phyloP scores from a whole-genome alignment of 192 early-diverging fungal species.

The Fimicolochytrium jonesii region DNA sequence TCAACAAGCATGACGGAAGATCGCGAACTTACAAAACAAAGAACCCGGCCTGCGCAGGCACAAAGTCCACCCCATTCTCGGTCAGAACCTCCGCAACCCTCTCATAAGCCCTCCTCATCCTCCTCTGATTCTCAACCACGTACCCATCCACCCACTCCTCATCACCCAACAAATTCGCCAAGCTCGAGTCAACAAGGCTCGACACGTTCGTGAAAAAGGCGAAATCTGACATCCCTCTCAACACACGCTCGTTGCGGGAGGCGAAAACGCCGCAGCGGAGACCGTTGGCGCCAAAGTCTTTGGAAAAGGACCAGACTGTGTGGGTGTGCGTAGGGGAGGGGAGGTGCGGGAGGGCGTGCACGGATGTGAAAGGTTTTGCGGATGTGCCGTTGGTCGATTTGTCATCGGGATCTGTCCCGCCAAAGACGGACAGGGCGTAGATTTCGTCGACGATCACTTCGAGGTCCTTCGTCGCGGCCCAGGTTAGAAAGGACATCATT shows the following conservation, averaged over 20 bases:
- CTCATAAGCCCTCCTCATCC: slow-evolving; percentile 52
- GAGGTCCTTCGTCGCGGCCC: slow-evolving; percentile 58
- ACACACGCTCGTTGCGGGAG: slow-evolving; percentile 24
- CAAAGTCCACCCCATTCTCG: slow-evolving; percentile 43
- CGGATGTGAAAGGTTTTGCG: slow-evolving; percentile 50
- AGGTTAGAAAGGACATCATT: slow-evolving; percentile 54
- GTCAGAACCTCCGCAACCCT: slow-evolving; percentile 36
- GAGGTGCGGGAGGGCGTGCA: slow-evolving; percentile 54
- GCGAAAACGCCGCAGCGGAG: slow-evolving; percentile 63
- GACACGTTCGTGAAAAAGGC: slow-evolving; percentile 61
- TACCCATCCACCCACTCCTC: slow-evolving; percentile 53
- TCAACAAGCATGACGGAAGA: not conserved
- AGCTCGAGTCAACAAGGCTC: slow-evolving; percentile 52
- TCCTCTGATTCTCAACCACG: slow-evolving; percentile 52
- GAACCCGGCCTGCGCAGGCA: slow-evolving; percentile 64
- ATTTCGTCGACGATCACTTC: slow-evolving; percentile 78
- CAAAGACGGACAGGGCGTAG: slow-evolving; percentile 49
- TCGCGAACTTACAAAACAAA: slow-evolving; percentile 62
- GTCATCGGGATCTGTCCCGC: too few species aligned
- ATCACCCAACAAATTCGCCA: slow-evolving; percentile 55
- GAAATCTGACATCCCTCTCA: slow-evolving; percentile 1
- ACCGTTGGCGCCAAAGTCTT: slow-evolving; percentile 80
- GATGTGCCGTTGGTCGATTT: too few species aligned
- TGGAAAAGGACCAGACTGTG: slow-evolving; percentile 75
- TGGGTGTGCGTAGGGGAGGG: slow-evolving; percentile 60